Evolutionary conservation across 108 stramenopile species (phyloP), one percentile per base, ranked within the genome.

Genomic region (Licmophora abbreviata): DNA sequence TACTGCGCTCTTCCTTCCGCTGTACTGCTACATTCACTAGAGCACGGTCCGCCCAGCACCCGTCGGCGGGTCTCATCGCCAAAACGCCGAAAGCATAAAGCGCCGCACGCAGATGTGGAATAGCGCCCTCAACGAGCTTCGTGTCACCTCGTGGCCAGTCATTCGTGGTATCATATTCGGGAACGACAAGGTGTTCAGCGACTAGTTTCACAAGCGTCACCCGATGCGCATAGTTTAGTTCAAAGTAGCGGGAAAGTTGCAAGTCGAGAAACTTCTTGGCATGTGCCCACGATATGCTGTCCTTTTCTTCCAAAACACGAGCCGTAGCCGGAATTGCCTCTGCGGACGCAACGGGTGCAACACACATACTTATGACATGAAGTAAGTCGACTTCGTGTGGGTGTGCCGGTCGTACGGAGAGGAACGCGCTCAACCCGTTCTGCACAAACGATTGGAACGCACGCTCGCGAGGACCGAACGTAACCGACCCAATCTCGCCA

Each of bases 321-420:
- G 38, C 48, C 4, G 55, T 57, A 28, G 40, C 24, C 17, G 44
- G 54, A 10, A 69, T 42, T 1, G 50, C 36, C 25, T 70, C 56
- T n/a, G 58, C 58, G 29, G 56, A 55, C 28, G 66, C 60, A 27
- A 52, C 43, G 17, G 75, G 75, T 35, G 63, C 54, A 54, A 71
- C 68, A 1, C 54, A 56, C 76, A 77, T 71, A 29, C 70, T 70
- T 25, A 77, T 46, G 2, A 77, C 17, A 61, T 77, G 76, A 28
- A 71, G 35, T 7, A 71, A 45, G 28, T 77, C 76, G 7, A 64
- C 59, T 42, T 71, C 40, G 23, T 55, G 30, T 6, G 58, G 48
- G 46, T 66, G 62, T 11, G 56, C 51, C 0, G 69, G 66, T 42
- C 76, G 61, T 2, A 38, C 51, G n/a, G 9, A 20, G n/a, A 77